Percentiles rank a stretch among this genome's conserved stretches.
Evolutionary conservation across 179 eudicot species (phyloP).

Genomic region (Carnegiea gigantea): DNA sequence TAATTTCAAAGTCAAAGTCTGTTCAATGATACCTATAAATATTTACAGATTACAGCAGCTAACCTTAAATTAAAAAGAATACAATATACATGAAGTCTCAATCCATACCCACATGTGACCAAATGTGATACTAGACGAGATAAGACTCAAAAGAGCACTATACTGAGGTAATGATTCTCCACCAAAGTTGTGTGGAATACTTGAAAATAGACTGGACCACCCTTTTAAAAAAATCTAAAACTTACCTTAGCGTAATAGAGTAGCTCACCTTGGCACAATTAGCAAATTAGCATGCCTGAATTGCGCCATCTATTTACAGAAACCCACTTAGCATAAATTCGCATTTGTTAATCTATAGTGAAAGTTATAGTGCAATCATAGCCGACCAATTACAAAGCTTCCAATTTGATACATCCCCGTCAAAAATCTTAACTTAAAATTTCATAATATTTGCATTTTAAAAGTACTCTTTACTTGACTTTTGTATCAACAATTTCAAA

Average conservation of each 20-base stretch:
- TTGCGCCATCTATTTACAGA: constrained; percentile 23
- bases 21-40: neutral
- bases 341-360: neutral
- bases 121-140: constrained; percentile 20
- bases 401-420: neutral
- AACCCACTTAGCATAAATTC: constrained; percentile 17
- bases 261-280: constrained; percentile 9
- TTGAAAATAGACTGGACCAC: constrained; percentile 24
- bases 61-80: neutral
- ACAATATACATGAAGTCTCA: neutral
- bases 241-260: neutral
- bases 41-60: too few relatives aligned
- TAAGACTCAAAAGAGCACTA: constrained; percentile 17
- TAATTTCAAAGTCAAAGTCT: neutral
- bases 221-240: neutral
- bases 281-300: constrained; percentile 28
- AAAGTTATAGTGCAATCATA: constrained; percentile 6
- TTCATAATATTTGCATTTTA: too few relatives aligned
- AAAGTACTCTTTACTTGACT: too few relatives aligned
- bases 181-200: constrained; percentile 17
- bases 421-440: too few relatives aligned
- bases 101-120: neutral
- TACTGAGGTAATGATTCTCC: constrained; percentile 27
- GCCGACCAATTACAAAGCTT: neutral
- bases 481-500: too few relatives aligned